phyloP scores from a whole-genome alignment of 345 rosid genomes.

The Melaleuca quinquenervia region DNA sequence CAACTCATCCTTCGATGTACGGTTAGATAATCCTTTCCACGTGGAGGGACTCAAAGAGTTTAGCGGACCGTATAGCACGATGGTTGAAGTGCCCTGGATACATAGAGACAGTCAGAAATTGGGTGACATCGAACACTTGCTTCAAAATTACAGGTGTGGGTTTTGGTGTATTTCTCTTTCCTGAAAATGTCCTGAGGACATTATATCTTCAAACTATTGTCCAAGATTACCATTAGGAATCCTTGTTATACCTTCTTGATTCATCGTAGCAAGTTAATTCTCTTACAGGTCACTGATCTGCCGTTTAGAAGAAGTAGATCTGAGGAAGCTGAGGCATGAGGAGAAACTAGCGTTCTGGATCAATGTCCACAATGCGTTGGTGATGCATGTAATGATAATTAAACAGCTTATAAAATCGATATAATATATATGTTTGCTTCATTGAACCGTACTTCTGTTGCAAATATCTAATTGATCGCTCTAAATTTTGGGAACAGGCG shows the following conservation, averaged over 20 bases:
- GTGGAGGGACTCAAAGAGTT: conserved; percentile 85
- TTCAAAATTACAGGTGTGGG: conserved; percentile 66
- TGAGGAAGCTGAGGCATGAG: conserved; percentile 65
- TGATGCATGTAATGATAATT: conserved; percentile 75
- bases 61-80: conserved; percentile 83
- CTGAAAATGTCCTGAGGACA: background rate
- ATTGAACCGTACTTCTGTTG: background rate
- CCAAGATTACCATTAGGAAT: background rate
- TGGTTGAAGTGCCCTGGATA: conserved; percentile 85
- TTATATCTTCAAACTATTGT: background rate
- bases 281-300: conserved; percentile 61
- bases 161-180: background rate
- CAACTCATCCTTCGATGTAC: conserved; percentile 60
- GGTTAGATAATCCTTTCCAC: conserved; percentile 75
- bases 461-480: background rate
- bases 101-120: conserved; percentile 68
- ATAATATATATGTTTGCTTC: background rate
- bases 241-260: background rate
- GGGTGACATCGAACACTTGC: conserved; percentile 66
- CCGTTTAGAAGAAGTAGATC: conserved; percentile 66
- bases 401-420: background rate
- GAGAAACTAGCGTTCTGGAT: conserved; percentile 98
- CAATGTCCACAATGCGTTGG: conserved; percentile 83
- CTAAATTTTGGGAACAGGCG: conserved; percentile 30
- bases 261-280: background rate